Evolutionary conservation across 306 rosid species (phyloP).

Genomic region (Malus sylvestris): DNA sequence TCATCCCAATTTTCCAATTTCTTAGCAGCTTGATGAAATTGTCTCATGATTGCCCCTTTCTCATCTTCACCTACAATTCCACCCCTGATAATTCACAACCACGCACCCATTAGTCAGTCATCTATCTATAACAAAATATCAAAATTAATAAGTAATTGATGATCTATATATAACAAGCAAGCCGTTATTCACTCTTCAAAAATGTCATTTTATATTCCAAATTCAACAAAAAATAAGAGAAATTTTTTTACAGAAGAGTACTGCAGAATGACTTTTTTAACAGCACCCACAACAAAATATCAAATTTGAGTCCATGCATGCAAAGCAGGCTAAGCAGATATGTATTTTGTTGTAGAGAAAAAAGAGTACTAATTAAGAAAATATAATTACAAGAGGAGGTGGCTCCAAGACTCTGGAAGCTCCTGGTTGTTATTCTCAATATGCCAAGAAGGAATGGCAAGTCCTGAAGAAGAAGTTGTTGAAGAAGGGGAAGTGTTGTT

Average conservation of each 20-base stretch:
- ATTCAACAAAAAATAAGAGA: not conserved
- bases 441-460: slow-evolving; percentile 53
- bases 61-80: slow-evolving; percentile 68
- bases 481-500: not conserved
- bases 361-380: slow-evolving; percentile 3
- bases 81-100: slow-evolving; percentile 34
- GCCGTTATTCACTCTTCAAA: not conserved
- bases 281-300: not conserved
- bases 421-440: slow-evolving; percentile 31
- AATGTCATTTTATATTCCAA: not conserved
- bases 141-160: not conserved
- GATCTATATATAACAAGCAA: too few species aligned
- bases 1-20: slow-evolving; percentile 69
- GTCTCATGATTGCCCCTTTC: slow-evolving; percentile 36
- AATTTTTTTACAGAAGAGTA: not conserved
- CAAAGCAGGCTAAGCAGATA: not conserved
- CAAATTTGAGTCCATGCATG: not conserved
- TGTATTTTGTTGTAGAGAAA: not conserved
- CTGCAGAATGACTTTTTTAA: not conserved
- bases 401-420: slow-evolving; percentile 91
- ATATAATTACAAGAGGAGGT: slow-evolving; percentile 56
- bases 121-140: not conserved
- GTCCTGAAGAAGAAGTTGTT: slow-evolving; percentile 22
- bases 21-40: slow-evolving; percentile 30
- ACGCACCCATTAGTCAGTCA: not conserved